Evolutionary conservation across 257 asterid genomes (phyloP), one percentile per base, ranked within the genome.

Genomic region (Penstemon newberryi): DNA sequence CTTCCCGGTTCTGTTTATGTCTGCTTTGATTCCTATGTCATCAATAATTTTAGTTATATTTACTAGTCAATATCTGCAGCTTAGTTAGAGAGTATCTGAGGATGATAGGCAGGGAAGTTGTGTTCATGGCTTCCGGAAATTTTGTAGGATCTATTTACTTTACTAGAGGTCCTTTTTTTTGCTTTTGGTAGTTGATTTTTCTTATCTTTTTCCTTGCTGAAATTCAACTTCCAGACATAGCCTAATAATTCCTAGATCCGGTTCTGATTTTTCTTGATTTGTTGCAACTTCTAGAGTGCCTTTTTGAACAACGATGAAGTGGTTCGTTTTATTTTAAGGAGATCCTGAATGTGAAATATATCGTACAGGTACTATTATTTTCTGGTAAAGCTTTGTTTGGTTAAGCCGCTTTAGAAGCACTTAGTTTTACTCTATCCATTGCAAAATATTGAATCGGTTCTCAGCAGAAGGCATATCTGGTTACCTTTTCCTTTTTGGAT

Each of bases 351-450:
- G 39, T 59, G 70, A 59, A 9, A 36, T 56, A 39, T 66, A 45
- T 37, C 41, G 33, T 46, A 45, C 13, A 44, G 36, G 3, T 49
- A 37, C 49, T 43, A 11, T 54, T 19, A 38, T 18, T 44, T 38
- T 43, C 33, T 25, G 40, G 39, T 41, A 36, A 65, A 7, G 49
- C 70, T n/a, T 60, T 57, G 56, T 68, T 60, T 54, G 42, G 70
- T 57, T 43, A 72, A 63, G 18, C 53, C 18, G 59, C 18, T 37
- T 61, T 7, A 56, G 10, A 41, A 19, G 18, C 13, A 7, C 52
- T 19, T 25, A 6, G 8, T 50, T 15, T 49, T 6, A 50, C 41
- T 60, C 18, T 36, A 57, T 43, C 69, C 40, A 50, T 43, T 70
- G 63, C 52, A 33, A 41, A 50, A 15, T 55, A 12, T 55, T 25